These are phyloP conservation scores for Vitellaria paradoxa DNA, from an alignment of 179 eudicot species.

Conservation along the genomic window DNA sequence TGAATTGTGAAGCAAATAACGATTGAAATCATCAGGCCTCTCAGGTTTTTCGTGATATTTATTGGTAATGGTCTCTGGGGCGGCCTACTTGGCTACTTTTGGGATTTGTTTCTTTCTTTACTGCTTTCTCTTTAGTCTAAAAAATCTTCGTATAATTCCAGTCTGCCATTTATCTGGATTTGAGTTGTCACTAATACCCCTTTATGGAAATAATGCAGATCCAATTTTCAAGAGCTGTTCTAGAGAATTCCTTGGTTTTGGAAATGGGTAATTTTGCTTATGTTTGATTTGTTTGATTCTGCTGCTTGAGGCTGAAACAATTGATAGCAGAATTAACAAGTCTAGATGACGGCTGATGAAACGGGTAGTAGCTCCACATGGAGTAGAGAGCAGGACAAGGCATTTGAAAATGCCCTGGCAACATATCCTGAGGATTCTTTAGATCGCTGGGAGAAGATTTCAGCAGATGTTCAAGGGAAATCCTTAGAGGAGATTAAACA, in stretches of 20 bases:
- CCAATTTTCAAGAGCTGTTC: slow-evolving; percentile 13
- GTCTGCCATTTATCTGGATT: slow-evolving; percentile 14
- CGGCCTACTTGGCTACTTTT: slow-evolving; percentile 26
- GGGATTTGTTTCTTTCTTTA: slow-evolving; percentile 20
- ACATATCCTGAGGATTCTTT: slow-evolving; percentile 55
- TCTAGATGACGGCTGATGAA: slow-evolving; percentile 34
- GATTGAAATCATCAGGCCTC: slow-evolving; percentile 22
- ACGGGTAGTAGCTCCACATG: slow-evolving; percentile 38
- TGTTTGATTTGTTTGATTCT: slow-evolving; percentile 15
- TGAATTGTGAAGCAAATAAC: slow-evolving; percentile 28
- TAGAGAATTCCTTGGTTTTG: slow-evolving; percentile 10
- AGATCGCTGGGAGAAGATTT: slow-evolving; percentile 88
- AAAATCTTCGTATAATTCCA: slow-evolving; percentile 18
- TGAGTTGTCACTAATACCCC: slow-evolving; percentile 12
- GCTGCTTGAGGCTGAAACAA: slow-evolving; percentile 13
- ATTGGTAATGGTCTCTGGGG: slow-evolving; percentile 29
- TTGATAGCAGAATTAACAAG: slow-evolving; percentile 7
- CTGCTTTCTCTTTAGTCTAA: slow-evolving; percentile 24
- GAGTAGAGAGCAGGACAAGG: slow-evolving; percentile 90
- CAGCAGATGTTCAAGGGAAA: slow-evolving; percentile 81
- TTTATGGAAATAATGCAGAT: slow-evolving; percentile 19
- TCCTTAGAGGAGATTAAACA: slow-evolving; percentile 67
- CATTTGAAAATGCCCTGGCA: slow-evolving; percentile 90
- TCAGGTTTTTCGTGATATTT: slow-evolving; percentile 25
- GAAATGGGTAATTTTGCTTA: slow-evolving; percentile 12